Base-by-base conservation (phyloP, 2,329 filamentous ascomycete genomes). In the Chaetomiaceae sp. region DNA sequence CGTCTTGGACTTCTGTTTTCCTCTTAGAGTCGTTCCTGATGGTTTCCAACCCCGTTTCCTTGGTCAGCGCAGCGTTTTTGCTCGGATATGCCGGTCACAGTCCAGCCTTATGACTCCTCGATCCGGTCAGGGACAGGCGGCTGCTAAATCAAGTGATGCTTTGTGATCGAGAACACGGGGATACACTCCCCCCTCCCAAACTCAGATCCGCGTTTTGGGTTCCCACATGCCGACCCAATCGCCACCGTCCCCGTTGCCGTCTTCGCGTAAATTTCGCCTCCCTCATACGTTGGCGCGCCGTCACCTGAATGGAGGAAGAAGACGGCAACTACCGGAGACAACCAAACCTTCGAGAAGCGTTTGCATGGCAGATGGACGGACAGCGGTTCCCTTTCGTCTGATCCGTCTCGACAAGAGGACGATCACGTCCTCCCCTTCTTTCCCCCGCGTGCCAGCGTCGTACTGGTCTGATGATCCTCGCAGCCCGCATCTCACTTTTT, bases 141-240 rank as follows among this genome's bases (percentile, higher is more conserved):
- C 56, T 57, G 56, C 48, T 57, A 58, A 58, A 56, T 49, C 38
- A 33, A 18, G 48, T 52, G 51, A 53, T 43, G 48, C 46, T 55
- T 50, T 43, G 17, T 12, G 8, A 27, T 38, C 29, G 45, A 44
- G 14, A 38, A 29, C 36, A 34, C 32, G 29, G 24, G 42, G 38
- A 17, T 40, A 53, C 41, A 48, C 53, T 24, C 52, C 50, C 49
- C 47, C 52, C 47, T 49, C 49, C 46, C 50, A 49, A 54, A 52
- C 54, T 48, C 51, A 48, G 42, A 55, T 52, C 52, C 56, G 56
- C 49, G 55, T 58, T 56, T 58, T 55, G 50, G 50, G 52, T 54
- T 35, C 30, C 40, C 26, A 49, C 15, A 42, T 52, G 47, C 51
- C 52, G 42, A 42, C 38, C 54, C 53, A 51, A 52, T 54, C 42